Evolutionary conservation across 1,139 yeast genomes (phyloP).

Genomic region (Pichia cactophila): DNA sequence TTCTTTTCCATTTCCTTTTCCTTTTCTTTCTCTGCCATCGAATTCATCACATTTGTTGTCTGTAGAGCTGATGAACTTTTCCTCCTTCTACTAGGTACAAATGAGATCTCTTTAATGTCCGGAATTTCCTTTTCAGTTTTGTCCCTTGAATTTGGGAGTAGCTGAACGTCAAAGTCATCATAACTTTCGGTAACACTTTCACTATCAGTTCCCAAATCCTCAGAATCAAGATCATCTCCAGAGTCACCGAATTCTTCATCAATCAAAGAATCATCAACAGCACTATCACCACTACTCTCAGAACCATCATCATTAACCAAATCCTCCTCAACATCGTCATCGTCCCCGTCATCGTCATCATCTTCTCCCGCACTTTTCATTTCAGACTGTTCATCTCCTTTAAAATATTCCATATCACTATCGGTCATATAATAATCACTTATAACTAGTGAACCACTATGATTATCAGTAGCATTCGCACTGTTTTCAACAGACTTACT

Average conservation of each 20-base stretch:
- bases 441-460: neutral
- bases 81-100: neutral
- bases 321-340: slow-evolving; percentile 6
- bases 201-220: slow-evolving; percentile 22
- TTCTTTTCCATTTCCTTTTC: neutral
- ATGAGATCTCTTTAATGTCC: neutral
- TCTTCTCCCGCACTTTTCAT: neutral
- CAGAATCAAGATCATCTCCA: slow-evolving; percentile 19
- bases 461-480: neutral
- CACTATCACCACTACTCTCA: neutral
- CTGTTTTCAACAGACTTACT: too few relatives aligned
- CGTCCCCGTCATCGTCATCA: slow-evolving; percentile 2
- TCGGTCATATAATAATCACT: neutral
- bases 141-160: neutral
- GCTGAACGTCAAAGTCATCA: slow-evolving; percentile 2
- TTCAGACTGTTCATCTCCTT: neutral
- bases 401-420: neutral
- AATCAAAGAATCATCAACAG: slow-evolving; percentile 3
- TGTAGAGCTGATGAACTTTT: neutral
- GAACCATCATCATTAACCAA: neutral
- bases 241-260: neutral
- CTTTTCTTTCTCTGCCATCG: neutral
- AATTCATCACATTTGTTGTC: neutral
- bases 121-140: neutral
- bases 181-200: slow-evolving; percentile 14